phyloP scores from a whole-genome alignment of 768 basidiomycete species.

The Tulasnella sp. region DNA sequence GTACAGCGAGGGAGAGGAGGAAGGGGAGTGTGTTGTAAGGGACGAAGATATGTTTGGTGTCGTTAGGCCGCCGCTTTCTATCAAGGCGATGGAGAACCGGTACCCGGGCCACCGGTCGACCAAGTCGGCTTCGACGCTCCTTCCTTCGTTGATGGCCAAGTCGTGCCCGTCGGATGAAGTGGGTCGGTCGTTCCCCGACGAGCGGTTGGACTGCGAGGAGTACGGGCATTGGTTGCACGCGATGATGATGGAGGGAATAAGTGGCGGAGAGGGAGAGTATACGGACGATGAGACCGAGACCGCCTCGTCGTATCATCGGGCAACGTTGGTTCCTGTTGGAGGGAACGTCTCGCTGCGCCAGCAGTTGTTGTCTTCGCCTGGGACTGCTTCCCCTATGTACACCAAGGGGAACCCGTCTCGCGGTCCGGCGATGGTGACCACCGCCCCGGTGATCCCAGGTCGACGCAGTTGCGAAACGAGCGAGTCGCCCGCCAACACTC shows the following conservation, averaged over 20 bases:
- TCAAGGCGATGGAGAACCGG: neutral
- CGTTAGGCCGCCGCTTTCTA: neutral
- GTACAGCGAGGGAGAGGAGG: conserved; percentile 24
- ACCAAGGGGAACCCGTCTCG: neutral
- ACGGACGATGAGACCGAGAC: neutral
- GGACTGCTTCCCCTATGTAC: neutral
- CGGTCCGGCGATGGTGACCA: conserved; percentile 15
- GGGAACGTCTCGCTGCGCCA: neutral
- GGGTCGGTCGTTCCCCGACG: conserved; percentile 12
- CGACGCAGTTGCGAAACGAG: neutral
- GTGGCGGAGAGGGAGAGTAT: neutral
- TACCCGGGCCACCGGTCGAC: neutral
- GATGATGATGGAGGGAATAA: neutral
- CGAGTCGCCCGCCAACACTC: neutral
- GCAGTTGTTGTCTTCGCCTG: neutral
- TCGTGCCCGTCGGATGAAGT: neutral
- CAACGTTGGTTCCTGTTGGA: conserved; percentile 15
- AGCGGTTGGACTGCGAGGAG: conserved; percentile 14
- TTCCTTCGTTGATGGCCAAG: conserved; percentile 9
- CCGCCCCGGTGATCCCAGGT: neutral
- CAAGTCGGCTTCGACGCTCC: conserved; percentile 5
- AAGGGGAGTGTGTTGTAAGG: neutral
- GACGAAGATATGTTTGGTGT: conserved; percentile 22
- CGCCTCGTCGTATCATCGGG: conserved; percentile 11
- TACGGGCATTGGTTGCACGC: conserved; percentile 23